These are phyloP conservation scores for Pythium graminicola DNA, from an alignment of 352 stramenopile genomes.

Conservation along the genomic window DNA sequence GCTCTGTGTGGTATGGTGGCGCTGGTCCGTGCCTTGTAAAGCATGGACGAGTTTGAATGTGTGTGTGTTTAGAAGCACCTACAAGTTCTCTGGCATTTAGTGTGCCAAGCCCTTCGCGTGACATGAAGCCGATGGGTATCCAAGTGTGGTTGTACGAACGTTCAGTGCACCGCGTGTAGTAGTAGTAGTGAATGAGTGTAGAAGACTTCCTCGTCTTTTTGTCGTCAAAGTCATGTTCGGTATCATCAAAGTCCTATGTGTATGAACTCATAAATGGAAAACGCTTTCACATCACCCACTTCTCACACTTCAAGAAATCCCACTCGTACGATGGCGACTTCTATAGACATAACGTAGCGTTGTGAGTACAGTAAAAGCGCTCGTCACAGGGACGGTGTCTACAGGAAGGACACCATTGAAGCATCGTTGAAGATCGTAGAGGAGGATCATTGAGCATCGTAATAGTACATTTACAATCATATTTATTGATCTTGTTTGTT, in stretches of 20 bases:
- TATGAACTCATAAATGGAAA: too few species aligned
- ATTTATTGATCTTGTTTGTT: constrained; percentile 22
- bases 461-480: constrained; percentile 22
- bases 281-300: too few species aligned
- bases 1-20: constrained; percentile 8
- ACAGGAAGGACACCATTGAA: too few species aligned
- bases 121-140: background rate
- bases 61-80: constrained; percentile 3
- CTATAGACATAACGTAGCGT: too few species aligned
- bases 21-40: constrained; percentile 16
- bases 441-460: background rate
- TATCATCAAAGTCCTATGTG: too few species aligned
- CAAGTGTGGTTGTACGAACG: constrained; percentile 8
- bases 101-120: background rate
- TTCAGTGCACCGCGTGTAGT: constrained; percentile 7
- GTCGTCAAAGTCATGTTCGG: too few species aligned
- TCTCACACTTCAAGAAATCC: too few species aligned
- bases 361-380: too few species aligned
- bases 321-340: too few species aligned
- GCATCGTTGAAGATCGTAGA: too few species aligned
- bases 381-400: too few species aligned
- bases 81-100: background rate
- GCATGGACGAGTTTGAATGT: background rate
- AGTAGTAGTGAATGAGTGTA: too few species aligned
- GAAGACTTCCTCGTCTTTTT: background rate